Evolutionary conservation across 306 rosid genomes (phyloP).

Genomic region (Castanea sativa): DNA sequence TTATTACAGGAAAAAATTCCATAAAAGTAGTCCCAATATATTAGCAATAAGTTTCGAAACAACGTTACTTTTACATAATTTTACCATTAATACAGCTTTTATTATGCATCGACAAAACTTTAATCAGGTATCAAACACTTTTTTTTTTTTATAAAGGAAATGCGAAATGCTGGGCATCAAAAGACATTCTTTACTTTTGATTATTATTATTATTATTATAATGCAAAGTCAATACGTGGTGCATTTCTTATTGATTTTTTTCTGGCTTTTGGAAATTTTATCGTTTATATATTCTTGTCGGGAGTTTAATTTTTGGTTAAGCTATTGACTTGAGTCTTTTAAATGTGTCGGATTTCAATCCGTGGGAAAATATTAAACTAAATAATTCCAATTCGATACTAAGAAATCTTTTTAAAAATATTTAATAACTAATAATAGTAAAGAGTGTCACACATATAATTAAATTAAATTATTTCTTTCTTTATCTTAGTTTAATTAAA

Average conservation of each 20-base stretch:
- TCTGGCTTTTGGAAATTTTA: background rate
- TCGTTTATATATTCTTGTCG: background rate
- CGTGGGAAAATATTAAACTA: background rate
- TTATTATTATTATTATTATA: background rate
- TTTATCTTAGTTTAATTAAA: too few relatives aligned
- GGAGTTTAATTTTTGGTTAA: background rate
- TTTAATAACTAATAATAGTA: background rate
- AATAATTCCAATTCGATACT: background rate
- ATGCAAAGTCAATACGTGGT: slow-evolving; percentile 10
- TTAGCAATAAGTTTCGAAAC: too few relatives aligned
- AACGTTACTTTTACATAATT: too few relatives aligned
- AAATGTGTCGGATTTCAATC: background rate
- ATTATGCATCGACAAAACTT: too few relatives aligned
- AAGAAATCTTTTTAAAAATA: background rate
- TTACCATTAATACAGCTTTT: too few relatives aligned
- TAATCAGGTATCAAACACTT: too few relatives aligned
- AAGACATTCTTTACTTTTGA: background rate
- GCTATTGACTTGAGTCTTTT: background rate
- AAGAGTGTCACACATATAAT: background rate
- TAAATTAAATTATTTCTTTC: background rate
- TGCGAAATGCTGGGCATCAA: background rate
- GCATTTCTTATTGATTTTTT: background rate
- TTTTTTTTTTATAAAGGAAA: background rate
- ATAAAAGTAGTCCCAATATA: accelerated
- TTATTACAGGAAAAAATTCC: too few relatives aligned